Evolutionary conservation across 805 yeast genomes (phyloP).

Genomic region (Kazachstania psychrophila): DNA sequence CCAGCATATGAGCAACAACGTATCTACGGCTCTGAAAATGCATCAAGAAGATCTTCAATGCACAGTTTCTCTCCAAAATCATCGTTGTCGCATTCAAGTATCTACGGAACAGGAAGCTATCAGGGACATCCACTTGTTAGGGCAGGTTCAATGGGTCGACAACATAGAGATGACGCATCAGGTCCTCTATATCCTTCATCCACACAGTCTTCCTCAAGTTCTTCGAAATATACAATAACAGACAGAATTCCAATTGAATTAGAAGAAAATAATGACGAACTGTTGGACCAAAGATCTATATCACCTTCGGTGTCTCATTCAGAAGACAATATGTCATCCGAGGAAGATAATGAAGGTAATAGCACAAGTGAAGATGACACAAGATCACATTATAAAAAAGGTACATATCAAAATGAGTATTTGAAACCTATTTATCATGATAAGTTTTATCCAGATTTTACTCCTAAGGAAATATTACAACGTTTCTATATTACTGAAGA

Average conservation of each 20-base stretch:
- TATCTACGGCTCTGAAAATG: constrained; percentile 26
- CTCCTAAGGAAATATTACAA: constrained; percentile 48
- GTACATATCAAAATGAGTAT: constrained; percentile 23
- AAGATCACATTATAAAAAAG: constrained; percentile 18
- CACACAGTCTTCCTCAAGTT: constrained; percentile 29
- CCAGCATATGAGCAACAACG: constrained; percentile 40
- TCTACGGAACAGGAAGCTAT: constrained; percentile 13
- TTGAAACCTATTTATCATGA: constrained; percentile 34
- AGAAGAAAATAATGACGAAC: constrained; percentile 27
- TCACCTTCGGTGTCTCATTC: constrained; percentile 15
- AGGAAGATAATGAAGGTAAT: constrained; percentile 19
- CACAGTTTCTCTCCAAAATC: constrained; percentile 16
- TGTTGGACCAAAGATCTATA: constrained; percentile 27
- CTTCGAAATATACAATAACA: constrained; percentile 30
- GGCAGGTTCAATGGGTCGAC: constrained; percentile 18
- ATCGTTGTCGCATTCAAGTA: constrained; percentile 11
- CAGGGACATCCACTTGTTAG: constrained; percentile 17
- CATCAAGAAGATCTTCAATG: constrained; percentile 22
- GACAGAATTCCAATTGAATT: constrained; percentile 33
- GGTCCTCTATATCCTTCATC: constrained; percentile 13
- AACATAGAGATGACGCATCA: constrained; percentile 7
- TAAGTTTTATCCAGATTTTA: constrained; percentile 34
- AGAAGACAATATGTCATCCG: constrained; percentile 11
- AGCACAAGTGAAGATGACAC: constrained; percentile 16
- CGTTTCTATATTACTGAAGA: constrained; percentile 91